phyloP scores from a whole-genome alignment of 208 protist genomes.

The Trypanosoma boissoni region DNA sequence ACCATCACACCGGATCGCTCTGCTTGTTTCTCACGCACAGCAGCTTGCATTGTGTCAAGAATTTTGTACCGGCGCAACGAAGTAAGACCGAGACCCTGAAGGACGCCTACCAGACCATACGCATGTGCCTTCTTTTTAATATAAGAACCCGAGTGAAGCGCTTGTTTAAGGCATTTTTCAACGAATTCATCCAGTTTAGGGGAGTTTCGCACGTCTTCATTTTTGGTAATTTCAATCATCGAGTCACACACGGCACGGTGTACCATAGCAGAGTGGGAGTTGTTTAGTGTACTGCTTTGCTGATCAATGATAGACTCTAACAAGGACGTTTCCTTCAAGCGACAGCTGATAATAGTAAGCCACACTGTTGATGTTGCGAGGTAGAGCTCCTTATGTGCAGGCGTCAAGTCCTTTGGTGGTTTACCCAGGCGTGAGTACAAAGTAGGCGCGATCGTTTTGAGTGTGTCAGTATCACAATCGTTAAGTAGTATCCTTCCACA shows the following conservation, averaged over 20 bases:
- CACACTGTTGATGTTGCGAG: slow-evolving; percentile 84
- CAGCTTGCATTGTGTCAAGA: slow-evolving; percentile 54
- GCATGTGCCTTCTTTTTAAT: slow-evolving; percentile 92
- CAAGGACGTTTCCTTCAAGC: slow-evolving; percentile 73
- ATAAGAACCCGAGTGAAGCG: slow-evolving; percentile 82
- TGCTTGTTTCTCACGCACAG: slow-evolving; percentile 65
- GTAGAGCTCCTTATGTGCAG: slow-evolving; percentile 83
- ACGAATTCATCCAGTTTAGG: slow-evolving; percentile 86
- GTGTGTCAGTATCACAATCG: slow-evolving; percentile 43
- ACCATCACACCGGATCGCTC: slow-evolving; percentile 85
- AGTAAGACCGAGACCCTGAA: slow-evolving; percentile 76
- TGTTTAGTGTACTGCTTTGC: slow-evolving; percentile 85
- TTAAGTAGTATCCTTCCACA: slow-evolving; percentile 74
- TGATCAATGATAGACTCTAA: slow-evolving; percentile 88
- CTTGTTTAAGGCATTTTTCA: slow-evolving; percentile 89
- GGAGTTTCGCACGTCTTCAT: slow-evolving; percentile 56
- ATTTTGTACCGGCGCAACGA: slow-evolving; percentile 74
- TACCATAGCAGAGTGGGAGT: slow-evolving; percentile 86
- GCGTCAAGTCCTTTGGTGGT: slow-evolving; percentile 77
- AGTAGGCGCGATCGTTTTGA: slow-evolving; percentile 52
- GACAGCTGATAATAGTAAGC: slow-evolving; percentile 88
- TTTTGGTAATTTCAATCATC: slow-evolving; percentile 85
- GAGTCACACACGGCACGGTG: slow-evolving; percentile 86
- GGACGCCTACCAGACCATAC: slow-evolving; percentile 81
- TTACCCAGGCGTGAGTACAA: slow-evolving; percentile 75